Percentiles rank a stretch among this genome's conserved stretches.
Conservation (phyloP, 2,329 filamentous ascomycete genomes). For the Sporothrix inflata region DNA sequence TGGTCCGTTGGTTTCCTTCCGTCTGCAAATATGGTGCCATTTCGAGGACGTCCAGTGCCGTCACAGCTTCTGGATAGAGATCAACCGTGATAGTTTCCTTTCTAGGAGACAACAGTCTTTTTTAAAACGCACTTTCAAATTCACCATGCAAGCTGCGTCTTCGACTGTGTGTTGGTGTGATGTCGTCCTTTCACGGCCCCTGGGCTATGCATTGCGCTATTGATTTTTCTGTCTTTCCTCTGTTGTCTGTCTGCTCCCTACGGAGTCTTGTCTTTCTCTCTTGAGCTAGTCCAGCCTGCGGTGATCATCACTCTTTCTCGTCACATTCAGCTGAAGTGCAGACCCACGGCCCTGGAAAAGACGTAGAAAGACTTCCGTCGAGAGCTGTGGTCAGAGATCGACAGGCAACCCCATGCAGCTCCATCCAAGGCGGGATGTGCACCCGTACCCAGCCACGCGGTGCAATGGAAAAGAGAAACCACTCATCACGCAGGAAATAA, state of each 20-base stretch:
- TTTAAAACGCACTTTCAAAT: not conserved
- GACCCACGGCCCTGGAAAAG: not conserved
- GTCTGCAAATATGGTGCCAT: not conserved
- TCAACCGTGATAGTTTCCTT: not conserved
- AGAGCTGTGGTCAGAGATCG: slow-evolving; percentile 2
- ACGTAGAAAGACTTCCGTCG: not conserved
- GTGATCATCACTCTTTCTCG: not conserved
- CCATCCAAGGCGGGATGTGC: not conserved
- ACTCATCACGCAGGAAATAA: too few species aligned
- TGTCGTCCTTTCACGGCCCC: not conserved
- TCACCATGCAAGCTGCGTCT: not conserved
- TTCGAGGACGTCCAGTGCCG: not conserved
- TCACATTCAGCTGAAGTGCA: not conserved
- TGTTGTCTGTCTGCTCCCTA: not conserved
- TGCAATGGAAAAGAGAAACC: slow-evolving; percentile 1
- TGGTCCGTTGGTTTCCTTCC: too few species aligned
- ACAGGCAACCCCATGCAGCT: not conserved
- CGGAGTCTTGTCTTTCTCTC: too few species aligned
- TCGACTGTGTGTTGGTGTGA: not conserved
- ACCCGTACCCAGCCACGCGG: not conserved
- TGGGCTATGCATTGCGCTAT: not conserved
- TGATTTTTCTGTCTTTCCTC: not conserved
- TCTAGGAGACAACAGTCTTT: not conserved
- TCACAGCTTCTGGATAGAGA: not conserved
- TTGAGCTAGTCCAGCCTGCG: not conserved